Percentiles rank a stretch among this genome's conserved stretches.
phyloP scores from a whole-genome alignment of 164 flowering plant species.

The Magnolia officinalis region DNA sequence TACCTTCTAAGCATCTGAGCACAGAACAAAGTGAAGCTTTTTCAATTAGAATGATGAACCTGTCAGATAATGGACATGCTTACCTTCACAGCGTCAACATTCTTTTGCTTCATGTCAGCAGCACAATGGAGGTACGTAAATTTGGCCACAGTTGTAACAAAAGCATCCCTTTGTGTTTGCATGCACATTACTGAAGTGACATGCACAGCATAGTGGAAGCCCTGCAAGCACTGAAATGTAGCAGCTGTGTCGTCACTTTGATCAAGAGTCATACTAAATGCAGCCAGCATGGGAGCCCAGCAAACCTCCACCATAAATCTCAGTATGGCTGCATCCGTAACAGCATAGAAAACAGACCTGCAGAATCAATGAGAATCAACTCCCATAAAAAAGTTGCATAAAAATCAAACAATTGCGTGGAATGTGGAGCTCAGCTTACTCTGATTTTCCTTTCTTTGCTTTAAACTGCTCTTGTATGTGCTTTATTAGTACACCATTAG shows the following conservation, averaged over 20 bases:
- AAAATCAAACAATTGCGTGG: neutral
- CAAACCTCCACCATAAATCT: constrained; percentile 96
- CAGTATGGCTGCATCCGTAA: constrained; percentile 78
- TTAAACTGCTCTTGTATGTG: constrained; percentile 96
- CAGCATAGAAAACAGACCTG: constrained; percentile 80
- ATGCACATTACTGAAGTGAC: constrained; percentile 90
- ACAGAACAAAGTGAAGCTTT: neutral
- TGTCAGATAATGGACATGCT: neutral
- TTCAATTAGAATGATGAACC: neutral
- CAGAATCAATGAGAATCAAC: constrained; percentile 15
- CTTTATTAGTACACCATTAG: constrained; percentile 80
- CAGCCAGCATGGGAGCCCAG: constrained; percentile 99
- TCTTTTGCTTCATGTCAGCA: constrained; percentile 99
- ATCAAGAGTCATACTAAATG: constrained; percentile 93
- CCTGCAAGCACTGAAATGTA: constrained; percentile 74
- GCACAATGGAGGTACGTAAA: constrained; percentile 94
- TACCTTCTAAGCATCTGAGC: neutral
- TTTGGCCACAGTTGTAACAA: constrained; percentile 93
- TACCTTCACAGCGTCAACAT: constrained; percentile 98
- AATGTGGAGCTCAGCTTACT: constrained; percentile 45
- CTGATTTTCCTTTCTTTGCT: constrained; percentile 87
- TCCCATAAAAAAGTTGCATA: neutral
- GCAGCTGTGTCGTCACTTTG: constrained; percentile 93
- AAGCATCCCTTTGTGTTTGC: constrained; percentile 99
- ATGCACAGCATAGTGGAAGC: constrained; percentile 93